A percentile compares a stretch with the other conserved stretches of the same genome.
These are phyloP conservation scores for Suillus cothurnatus DNA, from an alignment of 768 basidiomycete species.

Conservation along the genomic window DNA sequence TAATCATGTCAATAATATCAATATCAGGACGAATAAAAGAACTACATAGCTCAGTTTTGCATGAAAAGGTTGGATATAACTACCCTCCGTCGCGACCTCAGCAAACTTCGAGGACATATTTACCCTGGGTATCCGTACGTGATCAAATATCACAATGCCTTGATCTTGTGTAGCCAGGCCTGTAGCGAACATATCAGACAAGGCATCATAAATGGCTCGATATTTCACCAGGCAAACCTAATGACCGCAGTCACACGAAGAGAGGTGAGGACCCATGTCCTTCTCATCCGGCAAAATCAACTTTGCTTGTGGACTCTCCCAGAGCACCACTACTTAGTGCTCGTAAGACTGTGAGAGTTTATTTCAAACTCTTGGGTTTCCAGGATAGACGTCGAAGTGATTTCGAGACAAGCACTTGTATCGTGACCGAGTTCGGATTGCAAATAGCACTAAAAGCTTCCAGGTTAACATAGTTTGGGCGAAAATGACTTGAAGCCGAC, in stretches of 20 bases:
- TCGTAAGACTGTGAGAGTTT: constrained; percentile 73
- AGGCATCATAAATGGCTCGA: neutral
- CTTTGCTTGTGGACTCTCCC: constrained; percentile 73
- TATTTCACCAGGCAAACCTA: constrained; percentile 42
- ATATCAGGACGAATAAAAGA: neutral
- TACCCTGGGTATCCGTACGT: constrained; percentile 64
- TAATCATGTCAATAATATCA: constrained; percentile 35
- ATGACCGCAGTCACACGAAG: constrained; percentile 65
- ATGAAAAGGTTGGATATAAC: constrained; percentile 68
- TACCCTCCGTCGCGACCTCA: constrained; percentile 62
- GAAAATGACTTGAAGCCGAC: neutral
- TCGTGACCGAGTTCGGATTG: constrained; percentile 84
- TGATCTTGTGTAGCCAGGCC: constrained; percentile 62
- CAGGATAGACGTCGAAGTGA: constrained; percentile 72
- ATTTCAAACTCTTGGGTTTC: constrained; percentile 71
- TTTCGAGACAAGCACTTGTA: constrained; percentile 69
- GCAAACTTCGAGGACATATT: constrained; percentile 80
- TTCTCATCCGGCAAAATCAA: constrained; percentile 62
- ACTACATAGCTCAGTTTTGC: constrained; percentile 73
- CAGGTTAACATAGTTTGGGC: too few species aligned
- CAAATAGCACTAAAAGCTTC: constrained; percentile 56
- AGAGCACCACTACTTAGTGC: constrained; percentile 81
- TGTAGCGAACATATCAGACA: constrained; percentile 19
- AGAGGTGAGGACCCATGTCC: constrained; percentile 72
- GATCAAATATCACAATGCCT: constrained; percentile 68